Evolutionary conservation across 2,329 filamentous ascomycete genomes (phyloP).

Genomic region (Blastomyces emzantsi): DNA sequence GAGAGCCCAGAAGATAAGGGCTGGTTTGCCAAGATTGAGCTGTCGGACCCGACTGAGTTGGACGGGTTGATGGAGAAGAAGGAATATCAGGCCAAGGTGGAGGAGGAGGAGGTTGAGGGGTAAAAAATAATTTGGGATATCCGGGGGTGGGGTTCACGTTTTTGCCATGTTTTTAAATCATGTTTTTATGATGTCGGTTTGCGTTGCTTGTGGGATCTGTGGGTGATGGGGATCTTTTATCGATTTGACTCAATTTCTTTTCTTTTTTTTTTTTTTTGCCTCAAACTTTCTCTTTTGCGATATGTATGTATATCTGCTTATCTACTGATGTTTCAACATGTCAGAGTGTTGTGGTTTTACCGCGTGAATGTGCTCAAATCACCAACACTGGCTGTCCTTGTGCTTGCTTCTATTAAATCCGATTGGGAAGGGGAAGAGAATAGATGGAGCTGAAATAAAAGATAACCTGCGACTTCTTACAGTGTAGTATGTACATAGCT

Average conservation of each 20-base stretch:
- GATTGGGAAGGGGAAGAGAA: neutral
- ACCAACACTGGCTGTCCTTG: too few species aligned
- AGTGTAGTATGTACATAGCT: neutral
- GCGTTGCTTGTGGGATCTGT: neutral
- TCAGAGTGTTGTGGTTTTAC: neutral
- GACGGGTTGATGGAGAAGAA: constrained; percentile 67
- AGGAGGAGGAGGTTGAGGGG: constrained; percentile 47
- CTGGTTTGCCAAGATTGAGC: constrained; percentile 85
- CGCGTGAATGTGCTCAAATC: neutral
- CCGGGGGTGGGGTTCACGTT: neutral
- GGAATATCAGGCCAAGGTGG: constrained; percentile 65
- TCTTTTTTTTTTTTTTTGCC: too few species aligned
- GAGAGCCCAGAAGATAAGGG: constrained; percentile 80
- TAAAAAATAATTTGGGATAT: neutral
- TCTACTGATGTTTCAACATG: constrained; percentile 7
- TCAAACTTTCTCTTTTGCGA: neutral
- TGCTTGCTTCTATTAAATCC: neutral
- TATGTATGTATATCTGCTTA: constrained; percentile 2
- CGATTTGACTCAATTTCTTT: neutral
- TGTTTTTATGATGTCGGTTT: neutral
- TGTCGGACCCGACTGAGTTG: constrained; percentile 61
- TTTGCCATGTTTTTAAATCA: neutral
- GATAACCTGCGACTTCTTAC: neutral
- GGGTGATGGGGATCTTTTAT: neutral
- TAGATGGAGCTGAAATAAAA: too few species aligned